Conservation (phyloP, 2,329 filamentous ascomycete species). For the Aspergillus flavus region DNA sequence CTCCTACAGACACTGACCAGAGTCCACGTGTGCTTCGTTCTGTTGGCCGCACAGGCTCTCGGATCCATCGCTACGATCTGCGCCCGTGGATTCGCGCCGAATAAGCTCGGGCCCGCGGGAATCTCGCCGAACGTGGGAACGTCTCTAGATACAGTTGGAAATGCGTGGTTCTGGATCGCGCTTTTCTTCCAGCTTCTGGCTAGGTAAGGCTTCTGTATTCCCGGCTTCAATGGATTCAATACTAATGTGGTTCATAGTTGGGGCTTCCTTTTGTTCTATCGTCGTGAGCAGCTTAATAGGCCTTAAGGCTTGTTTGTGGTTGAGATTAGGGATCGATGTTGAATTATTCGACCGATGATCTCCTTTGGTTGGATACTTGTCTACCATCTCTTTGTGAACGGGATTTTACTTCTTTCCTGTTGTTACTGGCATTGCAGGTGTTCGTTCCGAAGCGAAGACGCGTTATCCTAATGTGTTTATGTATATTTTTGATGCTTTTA, state of each 20-base stretch:
- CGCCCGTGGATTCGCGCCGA: conserved; percentile 62
- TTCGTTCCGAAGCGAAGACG: background rate
- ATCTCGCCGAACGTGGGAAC: conserved; percentile 65
- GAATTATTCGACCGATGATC: background rate
- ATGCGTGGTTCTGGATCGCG: conserved; percentile 64
- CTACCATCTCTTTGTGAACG: background rate
- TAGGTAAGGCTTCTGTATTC: conserved; percentile 48
- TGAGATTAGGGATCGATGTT: background rate
- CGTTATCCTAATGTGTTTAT: background rate
- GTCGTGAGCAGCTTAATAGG: conserved; percentile 49
- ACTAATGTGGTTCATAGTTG: conserved; percentile 27
- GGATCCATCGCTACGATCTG: conserved; percentile 65
- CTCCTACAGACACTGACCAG: conserved; percentile 66
- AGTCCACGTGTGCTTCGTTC: conserved; percentile 64
- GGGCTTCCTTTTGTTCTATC: conserved; percentile 48
- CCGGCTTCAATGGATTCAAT: background rate
- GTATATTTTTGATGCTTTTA: background rate
- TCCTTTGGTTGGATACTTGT: background rate
- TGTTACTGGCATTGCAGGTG: background rate
- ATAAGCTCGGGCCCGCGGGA: conserved; percentile 61
- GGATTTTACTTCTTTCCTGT: background rate
- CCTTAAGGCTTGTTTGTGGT: conserved; percentile 37
- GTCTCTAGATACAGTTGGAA: conserved; percentile 48
- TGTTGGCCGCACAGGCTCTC: conserved; percentile 63
- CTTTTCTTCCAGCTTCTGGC: conserved; percentile 60